These are phyloP conservation scores for Cudoniella acicularis DNA, from an alignment of 495 filamentous ascomycete species.

Conservation along the genomic window DNA sequence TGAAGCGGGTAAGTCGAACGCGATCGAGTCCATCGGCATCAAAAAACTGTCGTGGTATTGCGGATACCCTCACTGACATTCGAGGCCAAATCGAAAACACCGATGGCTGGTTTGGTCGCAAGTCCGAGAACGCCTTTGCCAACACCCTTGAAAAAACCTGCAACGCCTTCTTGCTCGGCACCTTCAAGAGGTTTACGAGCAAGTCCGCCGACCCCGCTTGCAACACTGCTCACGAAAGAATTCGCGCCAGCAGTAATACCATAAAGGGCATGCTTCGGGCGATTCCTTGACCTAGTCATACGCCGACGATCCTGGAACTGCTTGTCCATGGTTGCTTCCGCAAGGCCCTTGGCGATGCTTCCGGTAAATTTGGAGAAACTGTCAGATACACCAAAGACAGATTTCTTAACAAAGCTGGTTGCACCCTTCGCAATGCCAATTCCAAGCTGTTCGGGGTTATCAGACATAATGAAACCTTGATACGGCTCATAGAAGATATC, in stretches of 20 bases:
- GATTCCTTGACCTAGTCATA: constrained; percentile 88
- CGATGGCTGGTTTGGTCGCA: constrained; percentile 94
- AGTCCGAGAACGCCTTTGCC: constrained; percentile 91
- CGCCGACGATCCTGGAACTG: constrained; percentile 95
- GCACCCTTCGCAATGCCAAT: constrained; percentile 94
- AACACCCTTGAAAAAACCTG: constrained; percentile 95
- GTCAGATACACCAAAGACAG: constrained; percentile 93
- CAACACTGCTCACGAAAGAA: constrained; percentile 87
- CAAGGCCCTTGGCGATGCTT: constrained; percentile 91
- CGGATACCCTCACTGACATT: constrained; percentile 95
- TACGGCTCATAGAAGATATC: constrained; percentile 99
- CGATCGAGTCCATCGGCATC: constrained; percentile 91
- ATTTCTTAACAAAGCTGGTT: constrained; percentile 96
- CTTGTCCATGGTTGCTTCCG: constrained; percentile 94
- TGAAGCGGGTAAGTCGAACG: constrained; percentile 85
- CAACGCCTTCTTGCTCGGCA: constrained; percentile 89
- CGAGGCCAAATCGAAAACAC: constrained; percentile 93
- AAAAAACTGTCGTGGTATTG: constrained; percentile 97
- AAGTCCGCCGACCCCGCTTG: constrained; percentile 87
- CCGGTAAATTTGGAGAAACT: constrained; percentile 96
- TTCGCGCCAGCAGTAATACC: constrained; percentile 94
- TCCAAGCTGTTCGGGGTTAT: constrained; percentile 89
- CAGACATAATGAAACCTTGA: constrained; percentile 94
- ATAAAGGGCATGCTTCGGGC: constrained; percentile 94
- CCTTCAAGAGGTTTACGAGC: constrained; percentile 92